Percentiles rank a stretch among this genome's conserved stretches.
These are phyloP conservation scores for Gyromitra esculenta DNA, from an alignment of 2,329 filamentous ascomycete species.

Conservation along the genomic window DNA sequence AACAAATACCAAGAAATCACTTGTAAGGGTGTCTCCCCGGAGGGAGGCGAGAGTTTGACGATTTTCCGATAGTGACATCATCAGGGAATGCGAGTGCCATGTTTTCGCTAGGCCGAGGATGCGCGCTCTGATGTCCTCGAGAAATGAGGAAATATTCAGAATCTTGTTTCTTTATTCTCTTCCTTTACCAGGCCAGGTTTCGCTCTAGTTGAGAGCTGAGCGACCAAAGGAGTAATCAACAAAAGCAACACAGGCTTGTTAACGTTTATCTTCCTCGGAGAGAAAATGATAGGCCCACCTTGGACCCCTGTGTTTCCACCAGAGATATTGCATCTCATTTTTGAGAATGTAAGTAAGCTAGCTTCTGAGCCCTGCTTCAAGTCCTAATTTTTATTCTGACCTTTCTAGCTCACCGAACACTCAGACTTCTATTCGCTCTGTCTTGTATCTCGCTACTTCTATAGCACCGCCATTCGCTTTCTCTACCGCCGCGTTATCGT, in stretches of 20 bases:
- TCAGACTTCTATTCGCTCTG: conserved; percentile 35
- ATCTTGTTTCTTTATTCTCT: not conserved
- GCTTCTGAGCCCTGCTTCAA: not conserved
- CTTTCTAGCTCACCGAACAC: not conserved
- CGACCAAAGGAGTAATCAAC: not conserved
- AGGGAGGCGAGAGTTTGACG: not conserved
- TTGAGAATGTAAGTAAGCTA: conserved; percentile 25
- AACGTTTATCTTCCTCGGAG: not conserved
- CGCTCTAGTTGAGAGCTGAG: not conserved
- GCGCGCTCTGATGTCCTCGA: not conserved
- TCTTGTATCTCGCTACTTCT: conserved; percentile 27
- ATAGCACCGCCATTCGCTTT: conserved; percentile 29
- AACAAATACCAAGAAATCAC: not conserved
- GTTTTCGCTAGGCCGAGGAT: not conserved
- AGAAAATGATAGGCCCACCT: not conserved
- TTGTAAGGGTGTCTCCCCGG: not conserved
- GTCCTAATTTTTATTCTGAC: not conserved
- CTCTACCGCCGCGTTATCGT: conserved; percentile 35
- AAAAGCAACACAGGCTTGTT: not conserved
- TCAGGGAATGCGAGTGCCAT: not conserved
- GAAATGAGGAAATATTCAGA: not conserved
- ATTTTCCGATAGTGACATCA: not conserved
- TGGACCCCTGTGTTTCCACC: conserved; percentile 8
- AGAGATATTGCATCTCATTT: conserved; percentile 33
- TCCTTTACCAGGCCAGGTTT: not conserved